Percentiles rank a stretch among this genome's conserved stretches.
Evolutionary conservation across 2,329 filamentous ascomycete genomes (phyloP).

Genomic region (Arthrobotrys megalospora): DNA sequence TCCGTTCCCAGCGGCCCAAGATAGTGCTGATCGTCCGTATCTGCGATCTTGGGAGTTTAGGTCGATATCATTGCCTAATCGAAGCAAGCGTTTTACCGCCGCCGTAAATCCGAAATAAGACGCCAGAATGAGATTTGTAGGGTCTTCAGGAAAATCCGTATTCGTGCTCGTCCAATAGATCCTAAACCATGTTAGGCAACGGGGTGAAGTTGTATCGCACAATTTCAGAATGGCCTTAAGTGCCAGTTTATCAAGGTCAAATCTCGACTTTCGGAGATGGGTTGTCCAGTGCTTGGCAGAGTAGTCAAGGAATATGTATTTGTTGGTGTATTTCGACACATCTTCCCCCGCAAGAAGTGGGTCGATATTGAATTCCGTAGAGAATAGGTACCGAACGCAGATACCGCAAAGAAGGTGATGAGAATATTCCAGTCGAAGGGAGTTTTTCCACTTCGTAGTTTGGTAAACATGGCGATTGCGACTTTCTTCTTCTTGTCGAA

Average conservation of each 20-base stretch:
- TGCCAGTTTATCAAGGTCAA: neutral
- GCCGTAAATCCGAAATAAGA: slow-evolving; percentile 9
- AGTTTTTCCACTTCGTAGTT: neutral
- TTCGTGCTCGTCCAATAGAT: neutral
- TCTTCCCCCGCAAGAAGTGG: neutral
- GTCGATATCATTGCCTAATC: neutral
- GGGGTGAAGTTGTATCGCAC: neutral
- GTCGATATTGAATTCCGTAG: neutral
- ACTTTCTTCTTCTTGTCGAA: slow-evolving; percentile 19
- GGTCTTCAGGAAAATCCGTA: neutral
- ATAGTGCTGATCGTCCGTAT: slow-evolving; percentile 38
- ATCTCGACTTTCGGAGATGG: neutral
- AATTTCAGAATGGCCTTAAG: neutral
- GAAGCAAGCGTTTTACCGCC: slow-evolving; percentile 8
- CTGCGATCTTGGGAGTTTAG: slow-evolving; percentile 17
- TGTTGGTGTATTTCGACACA: neutral
- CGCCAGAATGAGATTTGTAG: neutral
- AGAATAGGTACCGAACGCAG: neutral
- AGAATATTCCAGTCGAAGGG: neutral
- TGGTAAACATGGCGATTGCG: neutral
- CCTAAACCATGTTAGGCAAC: neutral
- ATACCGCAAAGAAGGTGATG: neutral
- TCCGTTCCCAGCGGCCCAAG: slow-evolving; percentile 33
- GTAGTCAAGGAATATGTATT: slow-evolving; percentile 6
- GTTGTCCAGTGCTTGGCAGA: slow-evolving; percentile 1